Evolutionary conservation across 108 stramenopile genomes (phyloP).

Genomic region (Cyclostephanos tholiformis): DNA sequence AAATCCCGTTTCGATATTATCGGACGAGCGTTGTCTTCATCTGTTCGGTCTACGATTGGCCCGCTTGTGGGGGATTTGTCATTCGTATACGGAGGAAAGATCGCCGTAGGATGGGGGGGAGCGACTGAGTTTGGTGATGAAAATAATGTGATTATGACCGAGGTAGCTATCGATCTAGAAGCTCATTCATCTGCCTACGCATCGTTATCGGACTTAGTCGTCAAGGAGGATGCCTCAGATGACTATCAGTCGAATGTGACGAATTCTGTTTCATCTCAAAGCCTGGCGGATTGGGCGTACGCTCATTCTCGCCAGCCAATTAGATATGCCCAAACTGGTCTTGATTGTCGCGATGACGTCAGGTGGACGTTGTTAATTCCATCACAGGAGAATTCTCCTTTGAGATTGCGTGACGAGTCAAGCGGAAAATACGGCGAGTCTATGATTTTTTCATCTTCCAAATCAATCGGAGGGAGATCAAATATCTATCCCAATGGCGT

Average conservation of each 20-base stretch:
- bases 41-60: constrained; percentile 16
- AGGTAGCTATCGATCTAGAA: constrained; percentile 3
- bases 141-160: neutral
- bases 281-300: constrained; percentile 25
- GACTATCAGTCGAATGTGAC: neutral
- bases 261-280: constrained; percentile 25
- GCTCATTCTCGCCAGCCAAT: constrained; percentile 8
- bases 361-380: constrained; percentile 39
- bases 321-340: neutral
- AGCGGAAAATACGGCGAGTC: constrained; percentile 20
- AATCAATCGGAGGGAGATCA: neutral
- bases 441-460: constrained; percentile 22
- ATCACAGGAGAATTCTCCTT: constrained; percentile 22
- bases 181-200: constrained; percentile 26
- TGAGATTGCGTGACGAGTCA: constrained; percentile 27
- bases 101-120: constrained; percentile 2
- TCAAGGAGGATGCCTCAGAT: constrained; percentile 7
- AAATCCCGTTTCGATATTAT: constrained; percentile 27
- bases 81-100: constrained; percentile 32
- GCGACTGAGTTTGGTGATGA: neutral
- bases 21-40: constrained; percentile 30
- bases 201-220: constrained; percentile 14
- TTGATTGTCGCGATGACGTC: constrained; percentile 4
- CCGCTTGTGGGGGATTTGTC: constrained; percentile 34
- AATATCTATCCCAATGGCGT: constrained; percentile 18